Percentiles rank a stretch among this genome's conserved stretches.
phyloP scores from a whole-genome alignment of 1,284 basidiomycete genomes.

The Sanguinoderma infundibulare region DNA sequence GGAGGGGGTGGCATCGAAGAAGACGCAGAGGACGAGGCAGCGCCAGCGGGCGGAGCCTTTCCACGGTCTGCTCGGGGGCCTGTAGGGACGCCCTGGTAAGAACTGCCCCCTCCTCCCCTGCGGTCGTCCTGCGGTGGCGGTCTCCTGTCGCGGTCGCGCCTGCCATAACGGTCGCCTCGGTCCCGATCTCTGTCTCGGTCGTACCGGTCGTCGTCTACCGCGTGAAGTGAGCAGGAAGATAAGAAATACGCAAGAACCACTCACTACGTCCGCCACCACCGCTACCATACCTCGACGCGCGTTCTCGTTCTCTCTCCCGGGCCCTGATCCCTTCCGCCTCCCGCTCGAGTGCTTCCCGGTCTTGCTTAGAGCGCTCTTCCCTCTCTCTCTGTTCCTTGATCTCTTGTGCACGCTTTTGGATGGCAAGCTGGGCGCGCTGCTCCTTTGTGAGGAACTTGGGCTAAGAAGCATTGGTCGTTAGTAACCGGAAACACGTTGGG shows the following conservation, averaged over 20 bases:
- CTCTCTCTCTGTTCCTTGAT: conserved; percentile 71
- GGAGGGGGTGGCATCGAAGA: conserved; percentile 55
- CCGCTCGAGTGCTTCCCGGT: conserved; percentile 73
- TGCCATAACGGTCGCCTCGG: conserved; percentile 34
- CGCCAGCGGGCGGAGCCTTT: conserved; percentile 43
- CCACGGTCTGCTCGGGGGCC: conserved; percentile 79
- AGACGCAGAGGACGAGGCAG: conserved; percentile 37
- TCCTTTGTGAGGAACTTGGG: conserved; percentile 91
- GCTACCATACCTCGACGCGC: conserved; percentile 42
- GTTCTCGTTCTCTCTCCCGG: conserved; percentile 42
- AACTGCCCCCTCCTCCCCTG: conserved; percentile 20
- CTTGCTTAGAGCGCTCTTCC: conserved; percentile 57
- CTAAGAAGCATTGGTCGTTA: conserved; percentile 42
- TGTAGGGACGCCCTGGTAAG: conserved; percentile 71
- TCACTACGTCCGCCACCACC: conserved; percentile 49
- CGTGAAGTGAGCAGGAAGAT: conserved; percentile 17
- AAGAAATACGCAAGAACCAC: conserved; percentile 34
- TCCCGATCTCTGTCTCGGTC: conserved; percentile 37
- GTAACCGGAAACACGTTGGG: not conserved
- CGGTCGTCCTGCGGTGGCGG: conserved; percentile 31
- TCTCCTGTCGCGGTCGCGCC: conserved; percentile 39
- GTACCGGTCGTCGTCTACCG: conserved; percentile 62
- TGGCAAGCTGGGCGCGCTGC: conserved; percentile 86
- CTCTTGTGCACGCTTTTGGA: conserved; percentile 83
- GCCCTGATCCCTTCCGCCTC: conserved; percentile 73